Conservation (phyloP, 78 protist species). For the Anaeramoeba flamelloides region DNA sequence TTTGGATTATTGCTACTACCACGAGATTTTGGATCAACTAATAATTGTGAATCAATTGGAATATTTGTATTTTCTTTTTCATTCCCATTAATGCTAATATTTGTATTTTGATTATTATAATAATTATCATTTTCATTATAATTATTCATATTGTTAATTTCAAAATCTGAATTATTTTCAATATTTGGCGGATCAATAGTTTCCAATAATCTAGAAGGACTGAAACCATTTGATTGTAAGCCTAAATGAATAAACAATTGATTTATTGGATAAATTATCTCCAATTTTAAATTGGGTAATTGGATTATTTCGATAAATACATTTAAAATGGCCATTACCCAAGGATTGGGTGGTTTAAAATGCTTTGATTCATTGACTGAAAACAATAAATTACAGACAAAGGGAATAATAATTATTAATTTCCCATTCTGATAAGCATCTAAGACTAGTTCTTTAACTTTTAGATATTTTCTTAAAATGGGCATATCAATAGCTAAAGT, state of each 20-base stretch:
- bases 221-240: conserved; percentile 37
- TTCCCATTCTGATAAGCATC: conserved; percentile 52
- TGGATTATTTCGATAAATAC: conserved; percentile 62
- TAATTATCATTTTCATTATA: too few species aligned
- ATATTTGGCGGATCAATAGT: too few species aligned
- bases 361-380: background rate
- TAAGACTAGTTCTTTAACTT: conserved; percentile 65
- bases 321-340: conserved; percentile 52
- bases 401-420: conserved; percentile 72
- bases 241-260: conserved; percentile 52
- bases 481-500: conserved; percentile 83
- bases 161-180: too few species aligned
- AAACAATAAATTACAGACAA: conserved; percentile 72
- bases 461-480: conserved; percentile 56
- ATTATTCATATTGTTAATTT: too few species aligned
- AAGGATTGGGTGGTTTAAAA: background rate
- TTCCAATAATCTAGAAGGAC: too few species aligned
- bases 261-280: conserved; percentile 82
- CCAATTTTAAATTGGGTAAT: conserved; percentile 53
- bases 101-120: too few species aligned
- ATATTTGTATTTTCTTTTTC: too few species aligned
- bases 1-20: too few species aligned
- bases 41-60: too few species aligned
- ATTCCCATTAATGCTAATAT: too few species aligned
- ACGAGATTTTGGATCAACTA: too few species aligned